A percentile compares a stretch with the other conserved stretches of the same genome.
These are phyloP conservation scores for Cairneyella variabilis DNA, from an alignment of 495 filamentous ascomycete species.

Conservation along the genomic window DNA sequence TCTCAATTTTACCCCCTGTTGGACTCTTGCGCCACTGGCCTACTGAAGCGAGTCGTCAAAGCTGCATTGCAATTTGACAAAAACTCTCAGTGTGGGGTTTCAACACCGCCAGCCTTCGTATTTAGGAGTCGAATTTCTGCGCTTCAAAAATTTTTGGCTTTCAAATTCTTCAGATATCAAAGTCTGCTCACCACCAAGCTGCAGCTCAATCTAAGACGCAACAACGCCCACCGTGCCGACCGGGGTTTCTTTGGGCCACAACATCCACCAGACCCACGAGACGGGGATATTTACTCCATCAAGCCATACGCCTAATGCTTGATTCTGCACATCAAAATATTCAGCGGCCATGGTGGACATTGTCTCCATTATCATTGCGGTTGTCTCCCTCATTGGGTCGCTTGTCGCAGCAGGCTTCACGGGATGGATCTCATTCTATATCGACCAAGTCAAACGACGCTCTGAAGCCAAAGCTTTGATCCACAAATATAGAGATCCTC, in stretches of 20 bases:
- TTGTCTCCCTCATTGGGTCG: constrained; percentile 16
- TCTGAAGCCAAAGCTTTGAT: constrained; percentile 15
- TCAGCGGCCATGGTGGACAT: constrained; percentile 15
- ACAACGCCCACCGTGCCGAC: not conserved
- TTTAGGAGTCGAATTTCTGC: constrained; percentile 6
- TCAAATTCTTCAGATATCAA: not conserved
- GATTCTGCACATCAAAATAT: constrained; percentile 8
- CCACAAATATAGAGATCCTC: constrained; percentile 20
- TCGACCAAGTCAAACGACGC: constrained; percentile 17
- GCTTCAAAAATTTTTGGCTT: not conserved
- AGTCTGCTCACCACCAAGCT: not conserved
- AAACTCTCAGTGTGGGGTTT: no score
- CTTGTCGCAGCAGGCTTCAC: constrained; percentile 18
- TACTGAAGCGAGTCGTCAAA: not conserved
- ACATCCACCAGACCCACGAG: not conserved
- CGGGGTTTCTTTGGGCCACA: not conserved
- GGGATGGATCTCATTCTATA: constrained; percentile 18
- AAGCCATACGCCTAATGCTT: not conserved
- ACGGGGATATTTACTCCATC: not conserved
- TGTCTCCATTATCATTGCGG: constrained; percentile 18
- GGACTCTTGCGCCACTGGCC: not conserved
- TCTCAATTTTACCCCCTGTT: no score
- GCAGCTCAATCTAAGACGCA: constrained; percentile 4
- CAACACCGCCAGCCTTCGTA: constrained; percentile 1
- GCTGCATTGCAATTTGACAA: not conserved